Conservation (phyloP, 495 filamentous ascomycete genomes). For the Neurospora sp. region DNA sequence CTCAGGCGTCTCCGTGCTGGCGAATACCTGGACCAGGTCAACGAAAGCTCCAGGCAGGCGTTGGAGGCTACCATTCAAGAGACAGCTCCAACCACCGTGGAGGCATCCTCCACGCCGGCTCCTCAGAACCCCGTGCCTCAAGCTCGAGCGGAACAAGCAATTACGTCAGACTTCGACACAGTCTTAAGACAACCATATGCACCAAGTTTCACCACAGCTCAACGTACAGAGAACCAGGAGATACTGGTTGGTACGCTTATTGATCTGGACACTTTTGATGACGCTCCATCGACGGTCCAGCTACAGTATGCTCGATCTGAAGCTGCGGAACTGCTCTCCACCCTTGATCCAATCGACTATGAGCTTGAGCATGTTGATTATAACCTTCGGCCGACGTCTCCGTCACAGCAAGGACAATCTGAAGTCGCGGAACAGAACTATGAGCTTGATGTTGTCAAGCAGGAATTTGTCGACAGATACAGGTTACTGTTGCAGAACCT, state of each 20-base stretch:
- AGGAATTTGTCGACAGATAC: neutral
- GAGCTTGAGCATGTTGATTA: neutral
- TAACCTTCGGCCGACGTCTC: neutral
- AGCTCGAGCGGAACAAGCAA: neutral
- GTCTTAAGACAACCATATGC: neutral
- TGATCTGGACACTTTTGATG: neutral
- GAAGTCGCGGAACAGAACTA: neutral
- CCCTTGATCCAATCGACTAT: neutral
- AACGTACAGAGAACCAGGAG: neutral
- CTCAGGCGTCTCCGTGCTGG: neutral
- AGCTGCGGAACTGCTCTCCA: neutral
- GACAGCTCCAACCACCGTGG: neutral
- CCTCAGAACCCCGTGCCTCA: neutral
- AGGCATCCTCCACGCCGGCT: neutral
- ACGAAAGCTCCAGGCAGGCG: neutral
- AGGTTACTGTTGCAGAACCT: neutral
- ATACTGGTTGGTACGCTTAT: neutral
- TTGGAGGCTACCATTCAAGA: neutral
- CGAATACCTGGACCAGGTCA: neutral
- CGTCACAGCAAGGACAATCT: neutral
- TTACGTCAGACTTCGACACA: neutral
- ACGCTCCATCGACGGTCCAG: neutral
- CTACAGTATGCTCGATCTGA: neutral
- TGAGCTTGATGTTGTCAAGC: neutral
- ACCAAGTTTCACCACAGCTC: neutral